A percentile compares a stretch with the other conserved stretches of the same genome.
These are phyloP conservation scores for Jacaranda copaia DNA, from an alignment of 257 asterid genomes.

Conservation along the genomic window DNA sequence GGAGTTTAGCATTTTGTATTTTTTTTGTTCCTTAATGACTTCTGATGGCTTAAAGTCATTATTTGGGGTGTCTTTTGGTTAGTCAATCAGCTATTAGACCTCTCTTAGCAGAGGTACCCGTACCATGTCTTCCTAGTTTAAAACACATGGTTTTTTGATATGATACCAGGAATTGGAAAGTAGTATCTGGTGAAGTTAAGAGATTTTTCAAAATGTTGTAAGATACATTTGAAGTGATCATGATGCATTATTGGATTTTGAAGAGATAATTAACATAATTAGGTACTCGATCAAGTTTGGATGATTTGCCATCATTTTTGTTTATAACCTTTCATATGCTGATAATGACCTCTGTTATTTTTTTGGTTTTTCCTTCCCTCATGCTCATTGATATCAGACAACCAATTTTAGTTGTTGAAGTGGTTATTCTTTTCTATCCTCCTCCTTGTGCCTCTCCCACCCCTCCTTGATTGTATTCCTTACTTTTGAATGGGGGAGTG, in stretches of 20 bases:
- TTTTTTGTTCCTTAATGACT: not conserved
- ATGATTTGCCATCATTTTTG: not conserved
- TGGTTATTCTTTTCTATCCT: not conserved
- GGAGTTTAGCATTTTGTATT: not conserved
- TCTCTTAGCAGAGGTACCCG: not conserved
- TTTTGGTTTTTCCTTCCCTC: not conserved
- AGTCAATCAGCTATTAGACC: not conserved
- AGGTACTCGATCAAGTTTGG: not conserved
- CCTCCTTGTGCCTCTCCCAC: too few relatives aligned
- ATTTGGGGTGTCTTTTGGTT: not conserved
- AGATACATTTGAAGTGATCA: not conserved
- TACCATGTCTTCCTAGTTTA: not conserved
- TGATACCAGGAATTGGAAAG: not conserved
- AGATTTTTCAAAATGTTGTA: not conserved
- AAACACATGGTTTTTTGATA: not conserved
- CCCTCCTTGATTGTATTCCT: not conserved
- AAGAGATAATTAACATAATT: not conserved
- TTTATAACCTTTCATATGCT: not conserved
- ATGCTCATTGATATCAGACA: not conserved
- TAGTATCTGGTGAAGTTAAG: not conserved
- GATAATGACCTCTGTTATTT: not conserved
- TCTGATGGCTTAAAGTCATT: conserved; percentile 1
- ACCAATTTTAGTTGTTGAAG: not conserved
- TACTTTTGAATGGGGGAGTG: not conserved
- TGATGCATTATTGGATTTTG: not conserved